Conservation (phyloP, 306 rosid genomes). For the Fragaria nilgerrensis region DNA sequence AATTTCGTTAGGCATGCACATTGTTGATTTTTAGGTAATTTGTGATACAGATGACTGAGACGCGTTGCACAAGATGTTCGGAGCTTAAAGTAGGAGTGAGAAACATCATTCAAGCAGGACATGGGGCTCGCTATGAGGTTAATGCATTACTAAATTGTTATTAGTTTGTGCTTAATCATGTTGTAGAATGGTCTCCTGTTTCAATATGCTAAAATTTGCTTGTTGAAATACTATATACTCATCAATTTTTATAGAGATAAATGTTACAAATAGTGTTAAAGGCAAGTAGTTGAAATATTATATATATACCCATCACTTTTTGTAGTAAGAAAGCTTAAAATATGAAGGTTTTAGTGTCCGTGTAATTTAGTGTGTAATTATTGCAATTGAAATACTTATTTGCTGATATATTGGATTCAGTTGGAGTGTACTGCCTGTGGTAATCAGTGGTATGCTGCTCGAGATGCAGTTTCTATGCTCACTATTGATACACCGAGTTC, state of each 20-base stretch:
- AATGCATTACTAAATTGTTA: not conserved
- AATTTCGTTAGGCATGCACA: slow-evolving; percentile 20
- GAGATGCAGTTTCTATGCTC: slow-evolving; percentile 71
- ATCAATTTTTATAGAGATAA: not conserved
- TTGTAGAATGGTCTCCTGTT: not conserved
- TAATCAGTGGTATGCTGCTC: slow-evolving; percentile 82
- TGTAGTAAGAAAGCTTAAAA: not conserved
- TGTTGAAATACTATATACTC: not conserved
- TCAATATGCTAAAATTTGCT: slow-evolving; percentile 4
- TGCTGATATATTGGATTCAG: slow-evolving; percentile 44
- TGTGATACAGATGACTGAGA: slow-evolving; percentile 79
- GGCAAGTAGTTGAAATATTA: not conserved
- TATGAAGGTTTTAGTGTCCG: not conserved
- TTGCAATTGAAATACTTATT: slow-evolving; percentile 7
- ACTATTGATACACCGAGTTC: slow-evolving; percentile 53
- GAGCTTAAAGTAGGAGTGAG: slow-evolving; percentile 77
- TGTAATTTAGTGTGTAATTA: not conserved
- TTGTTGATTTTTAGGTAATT: slow-evolving; percentile 20
- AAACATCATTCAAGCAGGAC: slow-evolving; percentile 86
- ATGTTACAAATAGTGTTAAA: not conserved
- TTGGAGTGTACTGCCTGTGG: slow-evolving; percentile 93
- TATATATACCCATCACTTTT: not conserved
- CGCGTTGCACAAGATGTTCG: slow-evolving; percentile 80
- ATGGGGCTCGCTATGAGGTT: slow-evolving; percentile 85
- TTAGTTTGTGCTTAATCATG: not conserved